phyloP scores from a whole-genome alignment of 345 rosid genomes.

The Eucalyptus coolabah region DNA sequence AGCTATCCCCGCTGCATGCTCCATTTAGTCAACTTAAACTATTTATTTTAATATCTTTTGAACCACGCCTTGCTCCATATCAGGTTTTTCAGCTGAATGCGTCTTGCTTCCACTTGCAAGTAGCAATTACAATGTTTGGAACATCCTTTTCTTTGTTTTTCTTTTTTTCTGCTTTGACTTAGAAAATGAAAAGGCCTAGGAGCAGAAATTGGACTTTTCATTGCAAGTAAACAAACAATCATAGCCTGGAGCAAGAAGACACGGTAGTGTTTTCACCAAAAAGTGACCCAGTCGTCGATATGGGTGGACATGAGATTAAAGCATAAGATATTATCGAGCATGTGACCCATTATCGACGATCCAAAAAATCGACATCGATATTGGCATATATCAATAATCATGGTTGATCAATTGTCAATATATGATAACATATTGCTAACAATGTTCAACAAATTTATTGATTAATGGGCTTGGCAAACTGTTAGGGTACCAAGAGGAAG shows the following conservation, averaged over 20 bases:
- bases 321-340: not conserved
- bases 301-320: not conserved
- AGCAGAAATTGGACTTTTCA: not conserved
- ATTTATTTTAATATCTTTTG: not conserved
- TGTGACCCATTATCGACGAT: not conserved
- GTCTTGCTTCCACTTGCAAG: not conserved
- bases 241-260: not conserved
- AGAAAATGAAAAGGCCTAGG: not conserved
- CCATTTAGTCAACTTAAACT: accelerated
- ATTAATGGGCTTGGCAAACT: not conserved
- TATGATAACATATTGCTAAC: not conserved
- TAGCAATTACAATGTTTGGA: not conserved
- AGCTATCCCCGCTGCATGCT: slow-evolving; percentile 51
- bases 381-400: not conserved
- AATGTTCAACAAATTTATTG: not conserved
- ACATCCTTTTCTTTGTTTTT: not conserved
- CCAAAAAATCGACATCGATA: not conserved
- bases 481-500: not conserved
- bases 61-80: not conserved
- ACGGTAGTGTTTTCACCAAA: not conserved
- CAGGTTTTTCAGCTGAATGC: not conserved
- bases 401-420: not conserved
- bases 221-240: not conserved
- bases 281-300: accelerated
- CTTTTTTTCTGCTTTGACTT: not conserved